Evolutionary conservation across 2,329 filamentous ascomycete genomes (phyloP).

Genomic region (Shiraia sp.): DNA sequence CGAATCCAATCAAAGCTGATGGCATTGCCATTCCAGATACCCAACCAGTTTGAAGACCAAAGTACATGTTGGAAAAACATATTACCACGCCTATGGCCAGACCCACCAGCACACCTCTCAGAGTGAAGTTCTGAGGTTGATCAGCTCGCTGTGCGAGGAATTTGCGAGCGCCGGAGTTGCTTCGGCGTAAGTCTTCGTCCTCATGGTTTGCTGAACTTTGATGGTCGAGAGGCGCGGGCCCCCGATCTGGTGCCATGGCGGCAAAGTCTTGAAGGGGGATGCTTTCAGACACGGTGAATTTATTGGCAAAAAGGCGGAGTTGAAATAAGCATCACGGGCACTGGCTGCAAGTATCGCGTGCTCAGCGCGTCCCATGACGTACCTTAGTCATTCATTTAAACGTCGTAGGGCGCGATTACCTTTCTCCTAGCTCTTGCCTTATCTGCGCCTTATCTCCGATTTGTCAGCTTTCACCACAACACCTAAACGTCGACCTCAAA

Average conservation of each 20-base stretch:
- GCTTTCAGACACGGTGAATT: conserved; percentile 20
- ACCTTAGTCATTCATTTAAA: conserved; percentile 21
- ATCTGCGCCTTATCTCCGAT: conserved; percentile 34
- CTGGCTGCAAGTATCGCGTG: conserved; percentile 21
- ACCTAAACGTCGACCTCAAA: conserved; percentile 25
- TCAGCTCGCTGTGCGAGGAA: conserved; percentile 39
- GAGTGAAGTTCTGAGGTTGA: conserved; percentile 74
- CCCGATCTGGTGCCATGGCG: conserved; percentile 43
- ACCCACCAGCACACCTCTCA: conserved; percentile 78
- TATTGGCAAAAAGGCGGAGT: conserved; percentile 3
- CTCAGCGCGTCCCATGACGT: conserved; percentile 14
- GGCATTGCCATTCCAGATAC: conserved; percentile 95
- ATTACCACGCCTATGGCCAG: conserved; percentile 86
- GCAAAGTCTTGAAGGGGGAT: conserved; percentile 24
- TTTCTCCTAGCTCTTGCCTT: conserved; percentile 21
- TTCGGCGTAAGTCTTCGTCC: conserved; percentile 17
- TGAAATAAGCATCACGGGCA: conserved; percentile 12
- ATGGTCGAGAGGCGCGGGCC: conserved; percentile 23
- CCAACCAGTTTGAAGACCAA: conserved; percentile 90
- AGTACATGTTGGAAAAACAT: conserved; percentile 97
- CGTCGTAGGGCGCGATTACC: conserved; percentile 7
- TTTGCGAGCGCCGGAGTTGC: conserved; percentile 19
- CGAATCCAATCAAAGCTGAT: conserved; percentile 89
- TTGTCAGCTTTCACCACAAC: conserved; percentile 30
- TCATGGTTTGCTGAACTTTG: conserved; percentile 25